phyloP scores from a whole-genome alignment of 1,284 basidiomycete species.

The Rhodofomes roseus region DNA sequence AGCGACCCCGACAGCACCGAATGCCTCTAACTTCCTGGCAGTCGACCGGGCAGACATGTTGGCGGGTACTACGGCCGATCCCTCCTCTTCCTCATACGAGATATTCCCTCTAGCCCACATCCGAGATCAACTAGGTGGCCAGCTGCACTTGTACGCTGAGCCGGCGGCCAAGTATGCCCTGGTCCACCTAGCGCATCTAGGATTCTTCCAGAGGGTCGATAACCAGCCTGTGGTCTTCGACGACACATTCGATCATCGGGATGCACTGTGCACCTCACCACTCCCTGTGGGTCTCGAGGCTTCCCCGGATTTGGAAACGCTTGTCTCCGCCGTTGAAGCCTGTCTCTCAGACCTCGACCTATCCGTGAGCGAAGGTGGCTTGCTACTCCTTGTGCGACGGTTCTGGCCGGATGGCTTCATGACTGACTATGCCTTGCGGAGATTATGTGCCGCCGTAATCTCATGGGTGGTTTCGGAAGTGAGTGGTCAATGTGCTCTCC shows the following conservation, averaged over 20 bases:
- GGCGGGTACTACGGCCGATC: constrained; percentile 15
- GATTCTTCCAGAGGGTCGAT: constrained; percentile 53
- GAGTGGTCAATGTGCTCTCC: no score
- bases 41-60: constrained; percentile 26
- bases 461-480: constrained; percentile 68
- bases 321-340: constrained; percentile 69
- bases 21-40: constrained; percentile 43
- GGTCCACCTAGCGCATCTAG: constrained; percentile 55
- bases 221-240: constrained; percentile 34
- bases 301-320: constrained; percentile 66
- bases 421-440: constrained; percentile 60
- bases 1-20: constrained; percentile 19
- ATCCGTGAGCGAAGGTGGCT: constrained; percentile 68
- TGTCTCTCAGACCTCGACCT: constrained; percentile 69
- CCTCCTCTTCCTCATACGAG: constrained; percentile 50
- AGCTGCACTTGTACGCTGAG: constrained; percentile 55
- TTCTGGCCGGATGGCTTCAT: constrained; percentile 73
- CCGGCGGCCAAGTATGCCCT: constrained; percentile 50
- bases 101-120: constrained; percentile 55
- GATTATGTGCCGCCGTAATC: constrained; percentile 50
- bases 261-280: constrained; percentile 52
- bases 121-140: constrained; percentile 55
- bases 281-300: constrained; percentile 69
- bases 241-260: constrained; percentile 22
- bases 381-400: constrained; percentile 58